A percentile compares a stretch with the other conserved stretches of the same genome.
Evolutionary conservation across 805 yeast genomes (phyloP).

Genomic region (Sugiyamaella floridensis): DNA sequence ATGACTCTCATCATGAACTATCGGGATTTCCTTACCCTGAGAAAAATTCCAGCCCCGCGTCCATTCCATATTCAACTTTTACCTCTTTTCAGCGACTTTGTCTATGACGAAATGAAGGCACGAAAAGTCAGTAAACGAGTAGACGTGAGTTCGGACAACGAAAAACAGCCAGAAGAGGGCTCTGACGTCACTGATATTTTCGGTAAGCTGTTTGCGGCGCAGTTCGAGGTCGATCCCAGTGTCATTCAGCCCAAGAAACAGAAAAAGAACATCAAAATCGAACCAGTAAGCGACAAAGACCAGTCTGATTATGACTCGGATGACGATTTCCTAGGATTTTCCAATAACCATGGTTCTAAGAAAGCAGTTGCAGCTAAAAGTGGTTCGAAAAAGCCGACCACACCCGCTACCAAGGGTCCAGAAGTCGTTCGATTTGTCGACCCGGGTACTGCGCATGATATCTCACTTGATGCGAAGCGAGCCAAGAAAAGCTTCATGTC

Average conservation of each 20-base stretch:
- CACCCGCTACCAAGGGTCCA: background rate
- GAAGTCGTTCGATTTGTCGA: background rate
- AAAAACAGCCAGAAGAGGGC: background rate
- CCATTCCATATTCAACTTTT: background rate
- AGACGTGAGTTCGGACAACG: background rate
- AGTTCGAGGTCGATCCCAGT: background rate
- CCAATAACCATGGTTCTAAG: background rate
- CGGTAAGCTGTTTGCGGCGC: background rate
- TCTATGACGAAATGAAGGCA: background rate
- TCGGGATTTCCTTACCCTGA: background rate
- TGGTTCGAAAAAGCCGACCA: too few species aligned
- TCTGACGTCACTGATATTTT: background rate
- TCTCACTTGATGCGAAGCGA: background rate
- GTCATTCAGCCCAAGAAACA: background rate
- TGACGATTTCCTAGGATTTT: background rate
- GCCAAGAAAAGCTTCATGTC: constrained; percentile 15
- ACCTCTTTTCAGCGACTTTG: background rate
- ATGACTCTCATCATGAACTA: too few species aligned
- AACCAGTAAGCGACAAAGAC: background rate
- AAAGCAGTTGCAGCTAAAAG: background rate
- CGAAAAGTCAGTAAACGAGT: background rate
- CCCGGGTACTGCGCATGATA: background rate
- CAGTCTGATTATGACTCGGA: too few species aligned
- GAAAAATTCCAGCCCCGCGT: background rate
- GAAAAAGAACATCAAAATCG: background rate